Base-by-base conservation (phyloP, 208 protist genomes). In the Crithidia mellificae region DNA sequence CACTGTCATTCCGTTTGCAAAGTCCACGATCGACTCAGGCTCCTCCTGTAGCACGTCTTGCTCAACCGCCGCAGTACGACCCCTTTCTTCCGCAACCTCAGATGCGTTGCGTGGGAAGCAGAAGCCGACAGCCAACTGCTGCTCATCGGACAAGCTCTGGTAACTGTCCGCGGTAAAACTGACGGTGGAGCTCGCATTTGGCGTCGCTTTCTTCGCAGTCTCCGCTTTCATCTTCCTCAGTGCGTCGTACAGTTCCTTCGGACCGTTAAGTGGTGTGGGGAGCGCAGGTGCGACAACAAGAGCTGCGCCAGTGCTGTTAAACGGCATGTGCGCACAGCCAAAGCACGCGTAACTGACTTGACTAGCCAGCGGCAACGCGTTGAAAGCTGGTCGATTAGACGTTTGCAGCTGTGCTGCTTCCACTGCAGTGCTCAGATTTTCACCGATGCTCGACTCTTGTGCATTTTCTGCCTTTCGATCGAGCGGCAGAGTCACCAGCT, bases 301-400 rank as follows among this genome's bases (percentile, higher is more conserved):
- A 2, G 29, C 15, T 22, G 12, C 27, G 44, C 11, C 17, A 29
- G 0, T 2, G 20, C 46, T 14, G 30, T 27, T 47, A 12, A 8
- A 36, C 2, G 59, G 72, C 15, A 84, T 24, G 61, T 87, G 78
- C 12, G 68, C 46, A 34, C 51, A 66, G 9, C 74, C 82, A 56
- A 87, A 87, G 39, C 77, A 87, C 0, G 74, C 56, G 54, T 80
- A 87, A 39, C 74, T 81, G 14, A 79, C 69, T 41, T 81, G 77
- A 3, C 56, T 69, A 1, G 47, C 15, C 9, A 55, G 43, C 15
- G 77, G n/a, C 14, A 87, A 72, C 2, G 9, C 12, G 2, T 66
- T 56, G 47, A 84, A 84, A 32, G 57, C 2, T 12, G 55, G 63
- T 20, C 15, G 41, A n/a, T n/a, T n/a, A 30, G 14, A 25, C 11